A percentile compares a stretch with the other conserved stretches of the same genome.
phyloP scores from a whole-genome alignment of 257 asterid species.

The Solanum peruvianum region DNA sequence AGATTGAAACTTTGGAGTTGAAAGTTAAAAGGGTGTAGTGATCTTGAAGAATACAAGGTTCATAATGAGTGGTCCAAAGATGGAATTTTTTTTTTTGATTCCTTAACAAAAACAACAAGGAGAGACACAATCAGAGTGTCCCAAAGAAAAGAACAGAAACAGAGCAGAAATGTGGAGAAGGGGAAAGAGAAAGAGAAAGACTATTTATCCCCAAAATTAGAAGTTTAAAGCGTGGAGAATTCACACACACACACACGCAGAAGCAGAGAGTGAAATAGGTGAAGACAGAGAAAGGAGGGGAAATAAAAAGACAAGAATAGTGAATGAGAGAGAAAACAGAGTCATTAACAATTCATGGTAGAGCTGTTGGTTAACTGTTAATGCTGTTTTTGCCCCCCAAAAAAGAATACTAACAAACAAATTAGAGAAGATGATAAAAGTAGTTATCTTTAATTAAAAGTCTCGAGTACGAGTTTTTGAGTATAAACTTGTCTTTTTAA shows the following conservation, averaged over 20 bases:
- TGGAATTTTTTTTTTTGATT: background rate
- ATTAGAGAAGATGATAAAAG: background rate
- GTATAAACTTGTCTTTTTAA: accelerated
- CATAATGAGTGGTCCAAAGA: constrained; percentile 8
- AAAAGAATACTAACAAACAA: background rate
- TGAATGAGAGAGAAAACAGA: background rate
- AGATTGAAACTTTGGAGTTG: background rate
- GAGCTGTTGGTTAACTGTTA: background rate
- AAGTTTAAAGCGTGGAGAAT: background rate
- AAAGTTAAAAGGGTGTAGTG: constrained; percentile 5
- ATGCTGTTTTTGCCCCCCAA: background rate
- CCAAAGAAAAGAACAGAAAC: background rate
- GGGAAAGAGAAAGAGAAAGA: background rate
- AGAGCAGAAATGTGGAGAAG: background rate
- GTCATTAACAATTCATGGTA: background rate
- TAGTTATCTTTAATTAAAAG: no score
- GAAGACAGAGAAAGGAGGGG: background rate
- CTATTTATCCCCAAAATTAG: background rate
- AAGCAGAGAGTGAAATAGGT: background rate
- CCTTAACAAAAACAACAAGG: constrained; percentile 9
- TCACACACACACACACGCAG: background rate
- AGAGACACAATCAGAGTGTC: constrained; percentile 6
- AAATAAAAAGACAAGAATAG: background rate
- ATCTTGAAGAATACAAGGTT: constrained; percentile 12
- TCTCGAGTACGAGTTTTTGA: background rate